Conservation (phyloP, 495 filamentous ascomycete genomes). For the Penicillium paradoxum region DNA sequence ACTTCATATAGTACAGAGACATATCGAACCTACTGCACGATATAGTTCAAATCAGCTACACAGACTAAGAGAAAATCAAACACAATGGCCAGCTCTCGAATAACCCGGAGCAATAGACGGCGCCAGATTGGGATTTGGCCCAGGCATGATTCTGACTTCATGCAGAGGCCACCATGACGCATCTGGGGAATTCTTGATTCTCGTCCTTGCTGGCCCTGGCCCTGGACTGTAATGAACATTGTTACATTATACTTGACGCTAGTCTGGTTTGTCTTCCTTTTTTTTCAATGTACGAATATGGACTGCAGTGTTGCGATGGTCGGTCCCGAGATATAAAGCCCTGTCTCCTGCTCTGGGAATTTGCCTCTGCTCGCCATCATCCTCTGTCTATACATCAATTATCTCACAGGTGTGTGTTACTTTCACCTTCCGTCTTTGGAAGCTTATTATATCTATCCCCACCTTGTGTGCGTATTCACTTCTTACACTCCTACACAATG, state of each 20-base stretch:
- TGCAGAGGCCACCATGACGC: constrained; percentile 31
- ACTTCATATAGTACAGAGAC: not conserved
- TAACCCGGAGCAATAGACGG: not conserved
- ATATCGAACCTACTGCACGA: not conserved
- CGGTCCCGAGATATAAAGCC: constrained; percentile 7
- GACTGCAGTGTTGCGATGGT: not conserved
- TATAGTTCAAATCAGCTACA: not conserved
- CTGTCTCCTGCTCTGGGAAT: not conserved
- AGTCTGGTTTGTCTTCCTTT: constrained; percentile 18
- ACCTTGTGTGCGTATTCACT: not conserved
- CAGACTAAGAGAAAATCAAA: not conserved
- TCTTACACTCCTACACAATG: constrained; percentile 20
- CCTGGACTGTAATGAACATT: constrained; percentile 5
- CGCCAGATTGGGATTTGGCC: not conserved
- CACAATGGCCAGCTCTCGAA: not conserved
- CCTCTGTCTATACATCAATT: not conserved
- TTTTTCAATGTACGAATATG: constrained; percentile 8
- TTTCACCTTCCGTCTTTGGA: not conserved
- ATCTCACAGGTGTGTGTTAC: not conserved
- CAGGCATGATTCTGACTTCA: constrained; percentile 18
- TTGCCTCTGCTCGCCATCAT: not conserved
- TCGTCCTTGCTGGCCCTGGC: constrained; percentile 10
- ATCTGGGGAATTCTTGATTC: constrained; percentile 24
- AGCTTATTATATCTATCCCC: not conserved
- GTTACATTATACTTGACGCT: constrained; percentile 9